phyloP scores from a whole-genome alignment of 2,329 filamentous ascomycete species.

The Rachicladosporium sp. region DNA sequence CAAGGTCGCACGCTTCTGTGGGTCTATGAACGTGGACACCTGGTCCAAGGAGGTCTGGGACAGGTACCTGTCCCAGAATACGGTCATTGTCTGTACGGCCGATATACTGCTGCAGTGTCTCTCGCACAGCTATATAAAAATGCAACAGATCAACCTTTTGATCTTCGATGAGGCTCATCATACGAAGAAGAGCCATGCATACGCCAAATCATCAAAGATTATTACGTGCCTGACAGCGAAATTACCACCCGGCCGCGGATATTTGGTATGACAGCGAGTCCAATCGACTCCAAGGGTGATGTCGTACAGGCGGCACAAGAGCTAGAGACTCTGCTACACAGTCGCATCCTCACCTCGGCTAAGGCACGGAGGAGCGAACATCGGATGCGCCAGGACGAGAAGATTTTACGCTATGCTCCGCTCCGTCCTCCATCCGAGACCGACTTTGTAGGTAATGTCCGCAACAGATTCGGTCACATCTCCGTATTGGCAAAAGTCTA shows the following conservation, averaged over 20 bases:
- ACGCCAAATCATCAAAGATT: conserved; percentile 83
- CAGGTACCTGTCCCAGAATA: conserved; percentile 49
- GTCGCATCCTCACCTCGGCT: conserved; percentile 66
- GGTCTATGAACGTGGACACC: conserved; percentile 51
- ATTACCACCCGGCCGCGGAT: conserved; percentile 53
- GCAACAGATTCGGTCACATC: conserved; percentile 39
- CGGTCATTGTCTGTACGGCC: conserved; percentile 85
- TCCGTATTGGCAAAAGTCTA: conserved; percentile 46
- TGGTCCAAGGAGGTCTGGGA: conserved; percentile 50
- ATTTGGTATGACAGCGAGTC: conserved; percentile 94
- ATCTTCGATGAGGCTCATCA: conserved; percentile 97
- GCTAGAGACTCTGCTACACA: conserved; percentile 66
- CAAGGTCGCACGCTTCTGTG: conserved; percentile 60
- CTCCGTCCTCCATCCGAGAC: conserved; percentile 48
- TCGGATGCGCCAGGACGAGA: conserved; percentile 27
- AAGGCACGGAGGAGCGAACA: conserved; percentile 31
- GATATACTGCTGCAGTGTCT: conserved; percentile 73
- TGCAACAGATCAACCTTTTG: conserved; percentile 74
- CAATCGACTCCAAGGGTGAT: conserved; percentile 71
- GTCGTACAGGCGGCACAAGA: conserved; percentile 52
- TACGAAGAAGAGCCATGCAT: conserved; percentile 85
- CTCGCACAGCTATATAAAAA: conserved; percentile 64
- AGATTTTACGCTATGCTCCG: conserved; percentile 44
- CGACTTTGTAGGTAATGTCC: conserved; percentile 47
- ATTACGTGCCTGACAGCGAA: conserved; percentile 48